Evolutionary conservation across 306 rosid genomes (phyloP).

Genomic region (Corylus heterophylla): DNA sequence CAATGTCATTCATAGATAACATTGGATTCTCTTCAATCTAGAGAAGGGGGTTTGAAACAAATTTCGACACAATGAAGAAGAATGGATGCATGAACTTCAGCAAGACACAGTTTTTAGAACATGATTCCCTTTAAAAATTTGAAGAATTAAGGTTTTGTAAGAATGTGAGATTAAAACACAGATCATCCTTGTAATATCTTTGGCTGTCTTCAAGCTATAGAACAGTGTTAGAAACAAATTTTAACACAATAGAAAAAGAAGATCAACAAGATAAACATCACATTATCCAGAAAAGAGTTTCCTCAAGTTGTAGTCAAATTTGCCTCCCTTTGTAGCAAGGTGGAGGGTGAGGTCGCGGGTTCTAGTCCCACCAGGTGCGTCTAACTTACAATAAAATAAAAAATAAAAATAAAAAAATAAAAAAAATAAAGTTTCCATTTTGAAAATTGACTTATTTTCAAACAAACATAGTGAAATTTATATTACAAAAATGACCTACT

Average conservation of each 20-base stretch:
- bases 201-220: not conserved
- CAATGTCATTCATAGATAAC: slow-evolving; percentile 6
- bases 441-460: not conserved
- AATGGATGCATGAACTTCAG: not conserved
- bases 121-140: not conserved
- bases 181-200: not conserved
- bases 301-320: not conserved
- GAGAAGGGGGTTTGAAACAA: not conserved
- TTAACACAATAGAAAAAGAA: not conserved
- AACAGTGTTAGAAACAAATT: not conserved
- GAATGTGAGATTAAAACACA: not conserved
- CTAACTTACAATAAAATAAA: no score
- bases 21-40: slow-evolving; percentile 6
- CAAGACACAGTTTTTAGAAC: not conserved
- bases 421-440: no score
- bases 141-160: not conserved
- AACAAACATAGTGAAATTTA: not conserved
- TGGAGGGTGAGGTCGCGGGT: no score
- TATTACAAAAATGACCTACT: not conserved
- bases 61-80: not conserved
- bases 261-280: not conserved
- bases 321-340: no score
- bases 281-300: not conserved
- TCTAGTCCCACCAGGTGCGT: no score
- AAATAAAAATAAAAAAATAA: no score